phyloP scores from a whole-genome alignment of 768 basidiomycete genomes.

The Boletus eberwhitei region DNA sequence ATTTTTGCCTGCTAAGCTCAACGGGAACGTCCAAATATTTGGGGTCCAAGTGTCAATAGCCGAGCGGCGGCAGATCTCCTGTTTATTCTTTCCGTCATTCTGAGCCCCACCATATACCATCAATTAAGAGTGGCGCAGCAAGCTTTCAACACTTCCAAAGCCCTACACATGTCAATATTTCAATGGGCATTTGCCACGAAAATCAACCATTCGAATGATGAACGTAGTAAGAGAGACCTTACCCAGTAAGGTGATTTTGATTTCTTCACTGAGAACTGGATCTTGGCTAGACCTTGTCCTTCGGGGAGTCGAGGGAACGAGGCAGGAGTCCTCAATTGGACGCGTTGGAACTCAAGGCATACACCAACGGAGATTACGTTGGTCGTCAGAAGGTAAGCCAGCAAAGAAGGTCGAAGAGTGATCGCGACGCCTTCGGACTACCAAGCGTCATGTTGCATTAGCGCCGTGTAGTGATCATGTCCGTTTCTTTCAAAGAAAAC shows the following conservation, averaged over 20 bases:
- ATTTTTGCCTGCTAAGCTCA: background rate
- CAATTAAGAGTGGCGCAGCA: too few species aligned
- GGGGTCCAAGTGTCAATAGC: background rate
- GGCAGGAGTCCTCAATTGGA: background rate
- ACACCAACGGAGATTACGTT: conserved; percentile 17
- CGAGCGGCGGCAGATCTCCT: background rate
- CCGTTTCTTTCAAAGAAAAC: background rate
- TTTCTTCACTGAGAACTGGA: background rate
- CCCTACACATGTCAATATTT: background rate
- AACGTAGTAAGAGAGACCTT: background rate
- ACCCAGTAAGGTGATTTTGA: background rate
- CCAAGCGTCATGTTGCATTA: background rate
- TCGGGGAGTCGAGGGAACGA: background rate
- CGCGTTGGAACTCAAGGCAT: background rate
- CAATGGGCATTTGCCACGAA: background rate
- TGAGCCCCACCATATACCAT: too few species aligned
- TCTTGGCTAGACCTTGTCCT: background rate
- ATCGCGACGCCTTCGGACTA: conserved; percentile 22
- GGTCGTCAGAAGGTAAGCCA: conserved; percentile 10
- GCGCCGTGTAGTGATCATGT: background rate
- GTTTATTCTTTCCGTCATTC: background rate
- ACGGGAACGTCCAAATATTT: background rate
- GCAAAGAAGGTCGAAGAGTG: conserved; percentile 11
- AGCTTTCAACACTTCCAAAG: background rate
- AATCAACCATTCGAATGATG: background rate